phyloP scores from a whole-genome alignment of 106 monocot species.

The Dendrobium chrysotoxum region DNA sequence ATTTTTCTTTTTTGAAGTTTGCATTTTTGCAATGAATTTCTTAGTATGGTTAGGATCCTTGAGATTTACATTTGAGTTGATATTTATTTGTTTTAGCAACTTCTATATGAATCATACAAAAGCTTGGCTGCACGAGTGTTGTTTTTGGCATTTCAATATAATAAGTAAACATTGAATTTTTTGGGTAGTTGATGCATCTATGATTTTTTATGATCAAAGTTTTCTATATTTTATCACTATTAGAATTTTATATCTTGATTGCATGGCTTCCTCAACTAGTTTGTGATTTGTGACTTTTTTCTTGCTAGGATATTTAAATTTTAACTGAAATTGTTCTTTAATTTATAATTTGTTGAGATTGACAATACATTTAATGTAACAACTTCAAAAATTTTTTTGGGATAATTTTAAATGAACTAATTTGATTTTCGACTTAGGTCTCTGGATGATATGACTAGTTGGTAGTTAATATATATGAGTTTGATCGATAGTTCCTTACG shows the following conservation, averaged over 20 bases:
- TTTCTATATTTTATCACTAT: not conserved
- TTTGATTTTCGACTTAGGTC: not conserved
- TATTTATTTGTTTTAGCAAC: not conserved
- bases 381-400: not conserved
- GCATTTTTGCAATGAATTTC: not conserved
- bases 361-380: not conserved
- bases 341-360: not conserved
- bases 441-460: not conserved
- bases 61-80: not conserved
- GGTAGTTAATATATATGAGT: not conserved
- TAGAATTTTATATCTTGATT: not conserved
- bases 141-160: not conserved
- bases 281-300: not conserved
- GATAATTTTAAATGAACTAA: too few species aligned
- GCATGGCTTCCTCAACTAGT: not conserved
- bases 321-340: not conserved
- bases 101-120: not conserved
- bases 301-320: not conserved
- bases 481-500: not conserved
- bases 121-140: not conserved
- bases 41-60: not conserved
- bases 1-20: not conserved
- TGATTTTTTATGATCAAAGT: not conserved
- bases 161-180: not conserved
- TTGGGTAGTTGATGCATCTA: not conserved